These are phyloP conservation scores for Acacia acuminata DNA, from an alignment of 306 rosid genomes.

Conservation along the genomic window DNA sequence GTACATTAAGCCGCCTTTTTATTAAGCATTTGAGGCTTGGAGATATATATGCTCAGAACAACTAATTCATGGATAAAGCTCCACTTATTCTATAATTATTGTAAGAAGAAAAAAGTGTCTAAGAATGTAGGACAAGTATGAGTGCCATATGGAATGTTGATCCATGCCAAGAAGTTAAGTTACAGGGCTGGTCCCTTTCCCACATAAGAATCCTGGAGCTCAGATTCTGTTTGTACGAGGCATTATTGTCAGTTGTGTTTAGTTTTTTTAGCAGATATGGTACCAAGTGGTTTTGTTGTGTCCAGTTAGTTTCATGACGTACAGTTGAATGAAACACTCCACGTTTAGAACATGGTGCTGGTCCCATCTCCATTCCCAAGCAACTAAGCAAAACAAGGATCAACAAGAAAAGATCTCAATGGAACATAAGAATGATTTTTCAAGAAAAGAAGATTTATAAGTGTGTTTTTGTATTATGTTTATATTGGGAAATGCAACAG, in stretches of 20 bases:
- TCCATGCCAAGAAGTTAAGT: conserved; percentile 30
- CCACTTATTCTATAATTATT: neutral
- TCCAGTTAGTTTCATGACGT: conserved; percentile 23
- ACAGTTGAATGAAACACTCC: conserved; percentile 12
- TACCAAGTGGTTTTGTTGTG: conserved; percentile 30
- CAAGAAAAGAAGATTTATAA: neutral
- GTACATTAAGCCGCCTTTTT: too few species aligned
- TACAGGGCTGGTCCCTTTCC: conserved; percentile 17
- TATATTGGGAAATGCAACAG: neutral
- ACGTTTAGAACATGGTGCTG: conserved; percentile 35
- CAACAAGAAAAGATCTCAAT: neutral
- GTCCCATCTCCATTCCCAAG: conserved; percentile 34
- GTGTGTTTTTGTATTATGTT: neutral
- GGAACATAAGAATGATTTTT: neutral
- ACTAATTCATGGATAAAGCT: neutral
- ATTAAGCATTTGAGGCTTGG: neutral
- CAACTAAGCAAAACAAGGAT: conserved; percentile 12
- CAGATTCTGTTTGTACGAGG: neutral
- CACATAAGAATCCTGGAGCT: conserved; percentile 24
- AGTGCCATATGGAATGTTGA: neutral
- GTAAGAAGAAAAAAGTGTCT: neutral
- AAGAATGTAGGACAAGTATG: neutral
- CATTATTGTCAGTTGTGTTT: conserved; percentile 19
- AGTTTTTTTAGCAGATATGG: conserved; percentile 32
- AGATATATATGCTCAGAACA: neutral